A percentile compares a stretch with the other conserved stretches of the same genome.
Evolutionary conservation across 1,284 basidiomycete species (phyloP).

Genomic region (Puccinia triticina): DNA sequence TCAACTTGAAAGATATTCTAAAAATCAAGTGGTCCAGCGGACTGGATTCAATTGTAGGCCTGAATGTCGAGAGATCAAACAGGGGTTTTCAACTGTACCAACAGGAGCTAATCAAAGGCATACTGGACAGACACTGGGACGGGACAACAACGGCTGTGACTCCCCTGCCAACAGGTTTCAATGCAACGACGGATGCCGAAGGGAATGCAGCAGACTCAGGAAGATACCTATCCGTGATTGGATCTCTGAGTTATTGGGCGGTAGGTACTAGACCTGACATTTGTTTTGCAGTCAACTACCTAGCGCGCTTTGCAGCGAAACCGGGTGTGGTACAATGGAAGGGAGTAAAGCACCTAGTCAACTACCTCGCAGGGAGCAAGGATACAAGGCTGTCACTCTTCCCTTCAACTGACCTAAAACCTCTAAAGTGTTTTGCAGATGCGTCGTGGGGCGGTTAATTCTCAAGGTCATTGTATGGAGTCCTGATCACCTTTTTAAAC

Average conservation of each 20-base stretch:
- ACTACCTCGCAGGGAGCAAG: neutral
- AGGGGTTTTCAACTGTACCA: neutral
- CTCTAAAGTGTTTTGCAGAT: neutral
- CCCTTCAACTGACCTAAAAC: neutral
- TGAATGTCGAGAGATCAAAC: neutral
- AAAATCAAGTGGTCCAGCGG: neutral
- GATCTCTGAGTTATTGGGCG: neutral
- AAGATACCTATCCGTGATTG: constrained; percentile 7
- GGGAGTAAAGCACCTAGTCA: neutral
- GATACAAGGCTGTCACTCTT: neutral
- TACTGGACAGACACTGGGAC: neutral
- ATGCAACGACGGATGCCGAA: neutral
- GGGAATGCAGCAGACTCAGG: neutral
- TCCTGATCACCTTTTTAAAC: neutral
- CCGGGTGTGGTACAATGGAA: constrained; percentile 2
- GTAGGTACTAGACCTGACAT: constrained; percentile 13
- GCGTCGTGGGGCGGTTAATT: constrained; percentile 3
- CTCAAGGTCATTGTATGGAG: neutral
- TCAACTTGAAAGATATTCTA: neutral
- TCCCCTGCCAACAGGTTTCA: constrained; percentile 1
- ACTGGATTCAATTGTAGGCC: neutral
- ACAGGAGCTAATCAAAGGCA: neutral
- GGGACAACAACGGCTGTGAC: neutral
- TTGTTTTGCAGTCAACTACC: constrained; percentile 12
- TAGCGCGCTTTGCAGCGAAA: constrained; percentile 22